A percentile compares a stretch with the other conserved stretches of the same genome.
These are phyloP conservation scores for Didymella lethalis DNA, from an alignment of 2,329 filamentous ascomycete species.

Conservation along the genomic window DNA sequence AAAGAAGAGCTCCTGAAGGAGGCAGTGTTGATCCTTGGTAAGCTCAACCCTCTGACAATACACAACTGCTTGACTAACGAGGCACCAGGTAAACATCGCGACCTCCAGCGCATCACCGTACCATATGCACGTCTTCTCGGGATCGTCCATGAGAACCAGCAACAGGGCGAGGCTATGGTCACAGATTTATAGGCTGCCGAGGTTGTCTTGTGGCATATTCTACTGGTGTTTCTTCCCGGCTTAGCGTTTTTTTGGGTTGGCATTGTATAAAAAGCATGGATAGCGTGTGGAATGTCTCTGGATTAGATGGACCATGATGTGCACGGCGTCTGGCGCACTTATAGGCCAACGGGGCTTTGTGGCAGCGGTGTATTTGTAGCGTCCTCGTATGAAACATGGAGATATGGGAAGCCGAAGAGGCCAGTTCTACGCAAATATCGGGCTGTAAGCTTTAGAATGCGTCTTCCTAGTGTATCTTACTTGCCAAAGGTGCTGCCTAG, in stretches of 20 bases:
- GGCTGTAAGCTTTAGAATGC: neutral
- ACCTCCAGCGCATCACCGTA: constrained; percentile 91
- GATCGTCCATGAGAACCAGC: constrained; percentile 41
- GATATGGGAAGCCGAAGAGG: neutral
- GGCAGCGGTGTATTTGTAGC: constrained; percentile 11
- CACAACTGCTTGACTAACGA: constrained; percentile 45
- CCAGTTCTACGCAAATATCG: neutral
- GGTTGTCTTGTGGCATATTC: neutral
- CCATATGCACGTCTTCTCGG: constrained; percentile 77
- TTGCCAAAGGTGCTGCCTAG: constrained; percentile 13
- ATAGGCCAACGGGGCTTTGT: neutral
- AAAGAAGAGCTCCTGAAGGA: constrained; percentile 86
- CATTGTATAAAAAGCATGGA: constrained; percentile 21
- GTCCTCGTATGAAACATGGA: neutral
- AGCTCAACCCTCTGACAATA: constrained; percentile 15
- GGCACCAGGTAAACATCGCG: constrained; percentile 84
- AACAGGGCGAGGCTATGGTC: constrained; percentile 45
- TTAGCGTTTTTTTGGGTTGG: constrained; percentile 20
- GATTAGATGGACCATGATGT: constrained; percentile 8
- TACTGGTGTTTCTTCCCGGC: constrained; percentile 5
- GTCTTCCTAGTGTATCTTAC: neutral
- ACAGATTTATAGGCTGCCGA: constrained; percentile 40
- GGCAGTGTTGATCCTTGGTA: constrained; percentile 90
- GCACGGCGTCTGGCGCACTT: constrained; percentile 15
- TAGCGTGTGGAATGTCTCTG: constrained; percentile 9